These are phyloP conservation scores for Ilyonectria mors-panacis DNA, from an alignment of 2,329 filamentous ascomycete genomes.

Conservation along the genomic window DNA sequence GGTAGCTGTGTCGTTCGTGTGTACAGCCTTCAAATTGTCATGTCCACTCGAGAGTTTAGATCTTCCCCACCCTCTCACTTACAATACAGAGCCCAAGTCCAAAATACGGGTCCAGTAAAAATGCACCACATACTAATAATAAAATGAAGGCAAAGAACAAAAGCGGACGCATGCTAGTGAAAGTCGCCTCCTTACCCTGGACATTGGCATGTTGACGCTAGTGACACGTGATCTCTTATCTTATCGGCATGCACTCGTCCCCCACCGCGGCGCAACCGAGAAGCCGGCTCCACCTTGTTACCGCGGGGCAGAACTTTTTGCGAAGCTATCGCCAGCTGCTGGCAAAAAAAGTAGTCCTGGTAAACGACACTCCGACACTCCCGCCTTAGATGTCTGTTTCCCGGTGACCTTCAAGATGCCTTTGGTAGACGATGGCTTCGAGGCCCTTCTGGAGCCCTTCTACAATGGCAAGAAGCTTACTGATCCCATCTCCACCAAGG, in stretches of 20 bases:
- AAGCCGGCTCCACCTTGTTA: conserved; percentile 46
- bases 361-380: conserved; percentile 32
- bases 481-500: conserved; percentile 74
- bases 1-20: no score
- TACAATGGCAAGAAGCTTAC: conserved; percentile 79
- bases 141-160: no score
- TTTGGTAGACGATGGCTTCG: conserved; percentile 73
- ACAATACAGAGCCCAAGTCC: no score
- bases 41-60: no score
- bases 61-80: no score
- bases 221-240: conserved; percentile 42
- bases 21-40: no score
- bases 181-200: conserved; percentile 9
- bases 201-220: background rate
- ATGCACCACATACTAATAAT: no score
- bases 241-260: conserved; percentile 43
- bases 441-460: conserved; percentile 76
- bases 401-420: conserved; percentile 63
- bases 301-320: conserved; percentile 52
- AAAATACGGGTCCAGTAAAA: no score
- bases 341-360: conserved; percentile 43
- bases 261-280: conserved; percentile 46
- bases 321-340: conserved; percentile 48
- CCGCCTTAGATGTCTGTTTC: conserved; percentile 49
- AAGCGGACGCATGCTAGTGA: no score